Evolutionary conservation across 495 filamentous ascomycete species (phyloP), one percentile per base, ranked within the genome.

Genomic region (Tuber melanosporum): DNA sequence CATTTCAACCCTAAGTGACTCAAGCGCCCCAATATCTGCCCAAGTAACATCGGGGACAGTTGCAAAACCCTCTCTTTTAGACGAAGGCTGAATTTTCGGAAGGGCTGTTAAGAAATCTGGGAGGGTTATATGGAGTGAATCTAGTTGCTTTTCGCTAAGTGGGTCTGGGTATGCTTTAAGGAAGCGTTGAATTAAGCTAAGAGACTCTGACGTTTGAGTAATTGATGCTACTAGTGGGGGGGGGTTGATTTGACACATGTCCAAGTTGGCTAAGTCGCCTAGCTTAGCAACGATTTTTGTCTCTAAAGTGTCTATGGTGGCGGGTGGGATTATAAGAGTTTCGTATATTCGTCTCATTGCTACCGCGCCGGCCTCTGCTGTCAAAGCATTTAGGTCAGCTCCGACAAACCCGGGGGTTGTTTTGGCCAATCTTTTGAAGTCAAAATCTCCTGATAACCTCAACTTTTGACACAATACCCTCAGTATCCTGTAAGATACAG

Each of bases 21-120:
- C 85, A 22, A 99, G 88, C 7, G 95, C 95, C 72, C 95, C 95
- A 74, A 99, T 94, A 82, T 98, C 91, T 47, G 89, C 87, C 95
- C 95, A 99, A 1, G 93, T 97, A 10, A 94, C 97, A 83, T 97
- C 92, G n/a, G 95, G 95, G 70, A 98, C 93, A 1, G 94, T 97
- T 43, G 94, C 93, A 85, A 99, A 99, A 77, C 95, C 95, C 86
- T 99, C 96, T 26, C 95, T 91, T 83, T 97, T 96, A 32, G 93
- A 92, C 1, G 94, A 97, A 6, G 95, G 96, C 77, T 96, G 94
- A 74, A 98, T 94, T 81, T 90, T 91, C 57, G 92, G 89, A 43
- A 98, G 87, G 42, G 95, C 95, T 9, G 88, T 87, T 42, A 91
- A 85, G 84, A 97, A 95, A 74, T 95, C 92, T 10, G 85, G 73